phyloP scores from a whole-genome alignment of 169 alveolate genomes.

The Plasmodium relictum region DNA sequence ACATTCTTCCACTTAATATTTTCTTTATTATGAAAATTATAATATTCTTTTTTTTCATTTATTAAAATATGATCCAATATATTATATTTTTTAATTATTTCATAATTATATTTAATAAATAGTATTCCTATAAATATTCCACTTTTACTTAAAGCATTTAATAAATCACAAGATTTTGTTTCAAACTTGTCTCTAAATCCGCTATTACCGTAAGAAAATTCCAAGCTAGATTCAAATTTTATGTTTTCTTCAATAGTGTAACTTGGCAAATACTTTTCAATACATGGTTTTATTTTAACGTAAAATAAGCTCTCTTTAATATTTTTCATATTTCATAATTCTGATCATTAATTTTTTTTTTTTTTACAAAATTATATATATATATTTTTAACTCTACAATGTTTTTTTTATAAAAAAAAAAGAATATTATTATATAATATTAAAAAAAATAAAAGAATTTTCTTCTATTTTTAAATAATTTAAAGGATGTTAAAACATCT shows the following conservation, averaged over 20 bases:
- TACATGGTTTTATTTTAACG: slow-evolving; percentile 38
- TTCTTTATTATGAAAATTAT: neutral
- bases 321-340: slow-evolving; percentile 26
- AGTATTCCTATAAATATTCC: slow-evolving; percentile 65
- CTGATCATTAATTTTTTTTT: no score
- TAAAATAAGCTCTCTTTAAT: slow-evolving; percentile 40
- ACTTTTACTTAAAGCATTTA: slow-evolving; percentile 60
- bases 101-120: slow-evolving; percentile 62
- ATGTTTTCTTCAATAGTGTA: slow-evolving; percentile 8
- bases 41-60: slow-evolving; percentile 1
- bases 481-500: no score
- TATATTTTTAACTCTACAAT: no score
- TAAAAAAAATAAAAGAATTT: no score
- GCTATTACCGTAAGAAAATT: slow-evolving; percentile 54
- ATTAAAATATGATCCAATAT: neutral
- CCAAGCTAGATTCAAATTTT: slow-evolving; percentile 27
- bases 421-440: no score
- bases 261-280: slow-evolving; percentile 42
- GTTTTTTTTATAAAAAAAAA: no score
- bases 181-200: slow-evolving; percentile 68
- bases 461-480: no score
- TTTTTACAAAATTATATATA: no score
- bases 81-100: neutral
- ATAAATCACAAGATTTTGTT: slow-evolving; percentile 25
- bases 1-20: slow-evolving; percentile 33